phyloP scores from a whole-genome alignment of 179 eudicot species.

The Gypsophila paniculata region DNA sequence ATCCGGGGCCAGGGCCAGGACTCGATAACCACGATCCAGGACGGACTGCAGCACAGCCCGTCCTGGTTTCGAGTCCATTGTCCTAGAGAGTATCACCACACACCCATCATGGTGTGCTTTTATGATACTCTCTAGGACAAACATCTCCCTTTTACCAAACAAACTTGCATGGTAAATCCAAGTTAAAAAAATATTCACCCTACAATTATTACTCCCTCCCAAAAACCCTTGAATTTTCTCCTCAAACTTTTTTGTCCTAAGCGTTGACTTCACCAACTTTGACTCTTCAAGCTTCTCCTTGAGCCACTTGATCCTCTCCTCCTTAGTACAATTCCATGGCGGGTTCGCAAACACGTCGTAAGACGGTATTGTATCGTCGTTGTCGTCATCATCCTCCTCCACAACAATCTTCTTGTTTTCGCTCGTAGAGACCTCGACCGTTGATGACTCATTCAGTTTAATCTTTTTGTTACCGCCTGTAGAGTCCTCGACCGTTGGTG shows the following conservation, averaged over 20 bases:
- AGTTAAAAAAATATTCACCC: conserved; percentile 52
- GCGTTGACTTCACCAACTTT: conserved; percentile 25
- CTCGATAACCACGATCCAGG: conserved; percentile 31
- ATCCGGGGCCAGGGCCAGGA: conserved; percentile 46
- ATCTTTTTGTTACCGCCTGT: no score
- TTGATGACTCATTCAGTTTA: not conserved
- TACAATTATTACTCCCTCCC: conserved; percentile 27
- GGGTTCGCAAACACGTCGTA: conserved; percentile 15
- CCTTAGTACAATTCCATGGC: conserved; percentile 10
- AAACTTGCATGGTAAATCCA: conserved; percentile 52
- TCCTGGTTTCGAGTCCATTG: conserved; percentile 55
- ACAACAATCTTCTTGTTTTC: no score
- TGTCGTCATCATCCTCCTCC: conserved; percentile 4
- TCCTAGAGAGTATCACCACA: conserved; percentile 51
- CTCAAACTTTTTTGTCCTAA: conserved; percentile 30
- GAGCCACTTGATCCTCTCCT: conserved; percentile 28
- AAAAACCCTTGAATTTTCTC: conserved; percentile 34
- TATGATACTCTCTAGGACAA: conserved; percentile 50
- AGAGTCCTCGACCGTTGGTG: no score
- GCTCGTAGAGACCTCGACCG: no score
- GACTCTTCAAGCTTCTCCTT: conserved; percentile 20
- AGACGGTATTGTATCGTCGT: conserved; percentile 4
- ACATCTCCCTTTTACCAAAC: conserved; percentile 46
- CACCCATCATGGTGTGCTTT: conserved; percentile 49
- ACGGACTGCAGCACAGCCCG: conserved; percentile 35